Base-by-base conservation (phyloP, 2,329 filamentous ascomycete species). In the Ilyonectria robusta region DNA sequence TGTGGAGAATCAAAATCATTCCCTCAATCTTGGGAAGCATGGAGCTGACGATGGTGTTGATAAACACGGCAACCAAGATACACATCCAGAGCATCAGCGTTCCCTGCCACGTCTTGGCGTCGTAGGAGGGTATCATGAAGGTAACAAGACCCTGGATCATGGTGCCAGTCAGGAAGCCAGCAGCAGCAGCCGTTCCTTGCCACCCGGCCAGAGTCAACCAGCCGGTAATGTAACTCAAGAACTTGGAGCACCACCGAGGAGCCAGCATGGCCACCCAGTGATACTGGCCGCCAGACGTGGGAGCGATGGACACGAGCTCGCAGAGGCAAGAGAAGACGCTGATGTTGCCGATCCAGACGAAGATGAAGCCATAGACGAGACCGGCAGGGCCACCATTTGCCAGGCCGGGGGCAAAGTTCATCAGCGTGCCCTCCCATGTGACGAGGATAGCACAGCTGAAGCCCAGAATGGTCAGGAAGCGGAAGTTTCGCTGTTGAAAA, bases 301-400 rank as follows among this genome's bases (percentile, higher is more conserved):
- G 57, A 23, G 57, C 57, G 21, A 59, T 59, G 13, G 57, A 59
- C 10, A 59, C 57, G 17, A 59, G 57, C 46, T 59, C 57, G 29
- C 57, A 59, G 5, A 59, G 57, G 15, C n/a, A 23, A 19, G 57
- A 59, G 29, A 59, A 59, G 26, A 59, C 46, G 44, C 57, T 48
- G 26, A 59, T 70, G 0, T 82, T 86, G 11, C 81, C 82, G 19
- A 76, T 71, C 83, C 84, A 86, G 37, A 84, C 82, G 65, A 86
- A 81, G 37, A 87, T 79, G 74, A 83, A 87, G 44, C 84, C 84
- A 67, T 84, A 86, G n/a, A 87, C 73, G 11, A 84, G 76, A 3
- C 85, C 84, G 2, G 42, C 62, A 4, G 68, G 66, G 13, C 68
- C 68, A 3, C 74, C 74, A 19, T 76, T 76, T 4, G 62, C 64